Evolutionary conservation across 1,284 basidiomycete genomes (phyloP).

Genomic region (Cystobasidium sp.): DNA sequence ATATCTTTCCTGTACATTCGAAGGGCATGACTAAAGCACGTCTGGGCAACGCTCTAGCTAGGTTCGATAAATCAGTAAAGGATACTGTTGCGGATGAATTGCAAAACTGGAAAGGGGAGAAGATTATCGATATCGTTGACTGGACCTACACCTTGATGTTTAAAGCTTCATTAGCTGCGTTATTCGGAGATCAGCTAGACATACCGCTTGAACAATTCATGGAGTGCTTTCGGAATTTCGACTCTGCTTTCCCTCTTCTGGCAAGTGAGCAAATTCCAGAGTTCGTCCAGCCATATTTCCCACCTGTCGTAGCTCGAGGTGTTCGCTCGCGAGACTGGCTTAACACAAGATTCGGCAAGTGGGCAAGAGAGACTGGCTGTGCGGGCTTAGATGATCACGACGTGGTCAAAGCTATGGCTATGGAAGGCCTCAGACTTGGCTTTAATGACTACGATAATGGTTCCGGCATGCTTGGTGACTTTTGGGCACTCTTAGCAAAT

Average conservation of each 20-base stretch:
- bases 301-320: conserved; percentile 32
- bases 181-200: conserved; percentile 44
- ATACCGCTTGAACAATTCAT: conserved; percentile 28
- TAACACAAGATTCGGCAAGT: conserved; percentile 51
- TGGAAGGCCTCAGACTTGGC: conserved; percentile 46
- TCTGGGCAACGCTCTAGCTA: conserved; percentile 37
- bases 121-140: conserved; percentile 35
- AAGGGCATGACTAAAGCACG: conserved; percentile 39
- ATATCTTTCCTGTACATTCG: conserved; percentile 46
- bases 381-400: conserved; percentile 46
- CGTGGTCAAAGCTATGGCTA: conserved; percentile 48
- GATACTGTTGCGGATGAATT: conserved; percentile 24
- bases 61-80: conserved; percentile 39
- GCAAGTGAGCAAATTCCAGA: conserved; percentile 50
- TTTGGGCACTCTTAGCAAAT: conserved; percentile 57
- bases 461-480: conserved; percentile 46
- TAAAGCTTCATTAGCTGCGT: conserved; percentile 31
- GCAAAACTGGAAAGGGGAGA: conserved; percentile 6
- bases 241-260: conserved; percentile 55
- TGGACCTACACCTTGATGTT: conserved; percentile 45
- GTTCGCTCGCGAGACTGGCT: conserved; percentile 50
- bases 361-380: conserved; percentile 46
- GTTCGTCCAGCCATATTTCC: conserved; percentile 44
- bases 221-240: conserved; percentile 53
- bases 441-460: conserved; percentile 50